Base-by-base conservation (phyloP, 768 basidiomycete species). In the Phylloporus arenicola region DNA sequence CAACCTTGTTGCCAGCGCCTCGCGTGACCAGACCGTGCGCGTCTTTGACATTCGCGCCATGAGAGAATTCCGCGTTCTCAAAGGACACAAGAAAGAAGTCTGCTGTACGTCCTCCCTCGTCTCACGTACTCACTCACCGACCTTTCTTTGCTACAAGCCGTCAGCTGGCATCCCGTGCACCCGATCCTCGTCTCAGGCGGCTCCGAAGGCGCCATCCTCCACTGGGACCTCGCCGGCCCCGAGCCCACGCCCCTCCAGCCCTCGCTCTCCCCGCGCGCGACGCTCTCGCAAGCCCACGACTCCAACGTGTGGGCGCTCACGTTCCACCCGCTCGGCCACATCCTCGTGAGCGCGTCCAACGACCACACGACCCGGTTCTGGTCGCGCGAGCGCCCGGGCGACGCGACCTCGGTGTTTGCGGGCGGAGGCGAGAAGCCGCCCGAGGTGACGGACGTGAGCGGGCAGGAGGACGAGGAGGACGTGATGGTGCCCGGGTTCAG, bases 331-430 rank as follows among this genome's bases (percentile, higher is more conserved):
- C 81, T 98, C 14, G 95, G 96, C 0, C 94, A 98, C 70, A 78
- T 98, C 59, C 84, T 99, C 59, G 92, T 86, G 54, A 86, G 83
- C 54, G 96, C 87, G 10, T 89, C 88, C n/a, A 98, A 96, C 73
- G 96, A 99, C 74, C 92, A 94, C 72, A 97, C 96, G 6, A 96
- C 95, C 6, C 82, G 94, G n/a, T 99, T 98, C 78, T 98, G 96
- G 95, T 85, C 86, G 43, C 82, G 95, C 59, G 90, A 92, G 63
- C 79, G 90, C 3, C 90, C 90, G 0, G 88, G 90, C n/a, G 89
- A 91, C 58, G 75, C 78, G 1, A 75, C 78, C n/a, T 81, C 79
- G 47, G 88, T 84, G 37, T 90, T 90, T 67, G 81, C 81, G 0
- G 85, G 81, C 8, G 88, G 86, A 6, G 89, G 88, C 14, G 88